Percentiles rank a stretch among this genome's conserved stretches.
These are phyloP conservation scores for Irpex lacteus DNA, from an alignment of 1,284 basidiomycete species.

Conservation along the genomic window DNA sequence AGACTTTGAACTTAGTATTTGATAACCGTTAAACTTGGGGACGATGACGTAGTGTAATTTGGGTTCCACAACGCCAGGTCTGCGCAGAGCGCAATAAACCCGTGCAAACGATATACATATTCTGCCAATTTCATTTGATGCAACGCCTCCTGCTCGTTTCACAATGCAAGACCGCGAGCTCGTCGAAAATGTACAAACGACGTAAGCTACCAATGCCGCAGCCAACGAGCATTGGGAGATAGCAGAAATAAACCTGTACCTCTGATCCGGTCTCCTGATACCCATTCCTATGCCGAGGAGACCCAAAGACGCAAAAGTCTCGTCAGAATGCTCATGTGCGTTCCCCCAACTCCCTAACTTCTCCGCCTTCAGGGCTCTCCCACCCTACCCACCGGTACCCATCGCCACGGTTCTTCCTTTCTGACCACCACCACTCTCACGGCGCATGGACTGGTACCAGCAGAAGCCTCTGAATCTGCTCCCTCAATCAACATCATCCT, in stretches of 20 bases:
- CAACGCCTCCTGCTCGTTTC: not conserved
- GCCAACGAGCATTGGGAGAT: too few species aligned
- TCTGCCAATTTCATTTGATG: not conserved
- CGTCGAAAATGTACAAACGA: not conserved
- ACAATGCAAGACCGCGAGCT: not conserved
- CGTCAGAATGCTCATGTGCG: not conserved
- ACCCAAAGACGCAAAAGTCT: not conserved
- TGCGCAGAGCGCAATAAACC: not conserved
- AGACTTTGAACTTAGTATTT: not conserved
- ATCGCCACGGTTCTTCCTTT: not conserved
- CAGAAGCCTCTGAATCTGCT: not conserved
- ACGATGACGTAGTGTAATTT: not conserved
- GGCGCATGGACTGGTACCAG: not conserved
- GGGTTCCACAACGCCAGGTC: not conserved
- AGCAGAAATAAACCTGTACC: not conserved
- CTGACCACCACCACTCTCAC: slow-evolving; percentile 5
- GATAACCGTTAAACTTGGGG: not conserved
- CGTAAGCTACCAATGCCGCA: too few species aligned
- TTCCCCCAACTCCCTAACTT: not conserved
- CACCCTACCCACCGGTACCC: not conserved
- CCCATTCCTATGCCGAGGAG: not conserved
- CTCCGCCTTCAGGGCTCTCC: not conserved
- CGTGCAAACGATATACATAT: too few species aligned
- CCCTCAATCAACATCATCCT: too few species aligned
- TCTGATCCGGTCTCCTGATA: not conserved